Evolutionary conservation across 257 asterid genomes (phyloP).

Genomic region (Echium plantagineum): DNA sequence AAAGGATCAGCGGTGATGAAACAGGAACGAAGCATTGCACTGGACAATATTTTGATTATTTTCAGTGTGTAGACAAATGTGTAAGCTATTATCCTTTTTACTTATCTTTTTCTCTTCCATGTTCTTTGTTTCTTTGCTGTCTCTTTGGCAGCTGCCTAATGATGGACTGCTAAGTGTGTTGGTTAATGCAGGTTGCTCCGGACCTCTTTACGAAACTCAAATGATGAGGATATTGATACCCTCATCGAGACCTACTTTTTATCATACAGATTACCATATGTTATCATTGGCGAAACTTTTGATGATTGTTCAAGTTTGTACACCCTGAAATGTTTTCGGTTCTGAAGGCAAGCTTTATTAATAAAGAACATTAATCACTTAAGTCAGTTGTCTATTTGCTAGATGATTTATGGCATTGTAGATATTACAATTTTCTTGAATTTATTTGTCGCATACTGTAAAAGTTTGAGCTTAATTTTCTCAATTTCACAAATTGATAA

Average conservation of each 20-base stretch:
- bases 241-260: background rate
- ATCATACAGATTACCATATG: background rate
- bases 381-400: background rate
- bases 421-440: no score
- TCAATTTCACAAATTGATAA: no score
- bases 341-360: background rate
- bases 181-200: background rate
- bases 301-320: background rate
- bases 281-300: background rate
- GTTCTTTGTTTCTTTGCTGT: background rate
- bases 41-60: conserved; percentile 32
- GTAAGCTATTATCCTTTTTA: conserved; percentile 10
- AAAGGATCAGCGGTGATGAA: conserved; percentile 38
- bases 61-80: conserved; percentile 23
- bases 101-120: background rate
- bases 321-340: background rate
- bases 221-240: background rate
- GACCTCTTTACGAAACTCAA: background rate
- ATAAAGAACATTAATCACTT: background rate
- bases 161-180: background rate
- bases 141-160: no score
- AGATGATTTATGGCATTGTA: no score
- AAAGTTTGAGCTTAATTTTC: no score
- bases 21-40: conserved; percentile 28
- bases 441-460: no score